These are phyloP conservation scores for Cadophora gregata DNA, from an alignment of 2,329 filamentous ascomycete genomes.

Conservation along the genomic window DNA sequence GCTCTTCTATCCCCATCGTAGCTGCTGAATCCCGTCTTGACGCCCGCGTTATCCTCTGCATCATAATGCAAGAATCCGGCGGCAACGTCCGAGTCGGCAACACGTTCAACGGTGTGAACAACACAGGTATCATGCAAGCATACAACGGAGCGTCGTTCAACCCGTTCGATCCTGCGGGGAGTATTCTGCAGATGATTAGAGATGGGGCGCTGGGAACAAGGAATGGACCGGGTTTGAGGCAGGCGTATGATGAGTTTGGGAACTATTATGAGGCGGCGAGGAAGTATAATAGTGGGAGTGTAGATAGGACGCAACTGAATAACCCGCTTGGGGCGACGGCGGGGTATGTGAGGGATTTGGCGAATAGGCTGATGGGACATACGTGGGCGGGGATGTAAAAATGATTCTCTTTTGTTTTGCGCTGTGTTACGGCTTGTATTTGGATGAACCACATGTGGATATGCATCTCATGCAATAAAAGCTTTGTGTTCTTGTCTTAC, in stretches of 20 bases:
- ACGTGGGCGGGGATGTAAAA: constrained; percentile 24
- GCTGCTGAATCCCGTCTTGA: constrained; percentile 26
- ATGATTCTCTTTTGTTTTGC: background rate
- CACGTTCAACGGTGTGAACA: constrained; percentile 25
- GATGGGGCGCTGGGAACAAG: constrained; percentile 40
- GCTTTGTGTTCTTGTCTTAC: no score
- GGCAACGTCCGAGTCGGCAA: constrained; percentile 25
- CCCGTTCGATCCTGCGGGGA: constrained; percentile 31
- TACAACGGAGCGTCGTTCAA: constrained; percentile 26
- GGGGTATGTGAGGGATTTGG: constrained; percentile 42
- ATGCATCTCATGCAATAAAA: no score
- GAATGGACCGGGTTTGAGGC: constrained; percentile 34
- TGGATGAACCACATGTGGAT: no score
- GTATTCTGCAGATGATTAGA: constrained; percentile 41
- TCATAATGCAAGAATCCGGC: constrained; percentile 31
- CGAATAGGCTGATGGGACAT: constrained; percentile 38
- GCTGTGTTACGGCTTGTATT: background rate
- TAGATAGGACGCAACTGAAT: constrained; percentile 38
- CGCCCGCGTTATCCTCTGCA: constrained; percentile 24
- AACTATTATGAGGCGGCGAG: constrained; percentile 41
- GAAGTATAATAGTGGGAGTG: constrained; percentile 42
- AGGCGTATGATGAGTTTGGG: constrained; percentile 33
- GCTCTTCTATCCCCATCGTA: constrained; percentile 14
- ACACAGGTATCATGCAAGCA: constrained; percentile 43
- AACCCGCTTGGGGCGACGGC: constrained; percentile 39